Percentiles rank a stretch among this genome's conserved stretches.
Conservation (phyloP, 2,329 filamentous ascomycete genomes). For the Aspergillus texensis region DNA sequence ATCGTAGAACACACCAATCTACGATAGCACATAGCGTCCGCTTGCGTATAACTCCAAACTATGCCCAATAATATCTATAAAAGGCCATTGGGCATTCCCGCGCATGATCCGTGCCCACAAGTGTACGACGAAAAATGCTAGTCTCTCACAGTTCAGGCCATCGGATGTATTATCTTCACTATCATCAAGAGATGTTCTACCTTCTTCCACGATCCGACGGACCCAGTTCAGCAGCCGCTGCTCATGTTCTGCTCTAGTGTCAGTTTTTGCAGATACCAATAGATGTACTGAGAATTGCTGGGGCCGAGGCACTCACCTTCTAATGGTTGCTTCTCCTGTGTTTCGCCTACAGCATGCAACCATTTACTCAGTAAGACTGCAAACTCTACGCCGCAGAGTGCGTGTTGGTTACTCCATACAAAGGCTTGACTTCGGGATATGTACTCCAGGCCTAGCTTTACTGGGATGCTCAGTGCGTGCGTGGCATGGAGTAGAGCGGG, state of each 20-base stretch:
- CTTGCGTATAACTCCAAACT: constrained; percentile 37
- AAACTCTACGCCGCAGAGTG: constrained; percentile 29
- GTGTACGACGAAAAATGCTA: constrained; percentile 20
- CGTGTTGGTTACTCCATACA: constrained; percentile 30
- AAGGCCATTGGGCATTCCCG: constrained; percentile 46
- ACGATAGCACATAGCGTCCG: not conserved
- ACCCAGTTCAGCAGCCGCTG: constrained; percentile 20
- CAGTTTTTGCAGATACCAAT: not conserved
- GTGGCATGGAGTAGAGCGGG: constrained; percentile 67
- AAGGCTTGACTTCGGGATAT: constrained; percentile 23
- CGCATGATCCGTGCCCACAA: constrained; percentile 27
- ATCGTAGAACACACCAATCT: not conserved
- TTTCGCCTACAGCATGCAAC: constrained; percentile 18
- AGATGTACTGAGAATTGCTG: not conserved
- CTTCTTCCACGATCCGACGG: constrained; percentile 26
- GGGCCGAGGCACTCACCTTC: constrained; percentile 10
- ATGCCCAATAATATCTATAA: constrained; percentile 46
- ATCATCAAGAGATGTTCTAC: constrained; percentile 20
- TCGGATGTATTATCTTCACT: constrained; percentile 3
- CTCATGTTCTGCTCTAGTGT: constrained; percentile 16
- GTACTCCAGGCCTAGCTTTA: constrained; percentile 27
- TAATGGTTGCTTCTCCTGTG: constrained; percentile 6
- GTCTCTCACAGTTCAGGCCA: constrained; percentile 12
- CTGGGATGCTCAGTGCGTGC: constrained; percentile 64
- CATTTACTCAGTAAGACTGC: constrained; percentile 28